Conservation (phyloP, 106 monocot genomes). For the Cymbidium sinense region DNA sequence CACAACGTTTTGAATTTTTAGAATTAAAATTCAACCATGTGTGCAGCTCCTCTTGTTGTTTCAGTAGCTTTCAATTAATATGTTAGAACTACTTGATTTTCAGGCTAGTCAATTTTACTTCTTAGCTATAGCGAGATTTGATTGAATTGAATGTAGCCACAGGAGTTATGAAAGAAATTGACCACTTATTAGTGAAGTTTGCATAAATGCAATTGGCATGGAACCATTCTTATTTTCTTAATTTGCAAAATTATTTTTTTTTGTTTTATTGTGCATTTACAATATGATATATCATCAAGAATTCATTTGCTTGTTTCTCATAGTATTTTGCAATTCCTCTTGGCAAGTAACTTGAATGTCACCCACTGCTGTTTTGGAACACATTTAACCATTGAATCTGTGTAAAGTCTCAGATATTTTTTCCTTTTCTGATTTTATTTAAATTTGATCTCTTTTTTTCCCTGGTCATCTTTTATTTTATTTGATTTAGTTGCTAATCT, state of each 20-base stretch:
- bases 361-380: background rate
- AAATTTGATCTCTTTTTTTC: too few species aligned
- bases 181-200: background rate
- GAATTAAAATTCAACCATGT: background rate
- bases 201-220: background rate
- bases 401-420: background rate
- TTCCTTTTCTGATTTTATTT: background rate
- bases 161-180: background rate
- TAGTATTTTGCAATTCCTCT: background rate
- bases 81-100: too few species aligned
- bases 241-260: background rate
- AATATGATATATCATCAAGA: background rate
- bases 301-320: background rate
- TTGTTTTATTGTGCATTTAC: background rate
- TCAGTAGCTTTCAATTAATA: background rate
- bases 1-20: background rate
- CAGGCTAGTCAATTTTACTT: too few species aligned
- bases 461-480: too few species aligned
- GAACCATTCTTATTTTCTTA: background rate
- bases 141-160: background rate
- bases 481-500: background rate
- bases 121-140: background rate
- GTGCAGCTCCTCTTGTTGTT: background rate
- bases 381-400: background rate
- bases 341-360: background rate